phyloP scores from a whole-genome alignment of 805 yeast species.

The Candida xiaguanensis region DNA sequence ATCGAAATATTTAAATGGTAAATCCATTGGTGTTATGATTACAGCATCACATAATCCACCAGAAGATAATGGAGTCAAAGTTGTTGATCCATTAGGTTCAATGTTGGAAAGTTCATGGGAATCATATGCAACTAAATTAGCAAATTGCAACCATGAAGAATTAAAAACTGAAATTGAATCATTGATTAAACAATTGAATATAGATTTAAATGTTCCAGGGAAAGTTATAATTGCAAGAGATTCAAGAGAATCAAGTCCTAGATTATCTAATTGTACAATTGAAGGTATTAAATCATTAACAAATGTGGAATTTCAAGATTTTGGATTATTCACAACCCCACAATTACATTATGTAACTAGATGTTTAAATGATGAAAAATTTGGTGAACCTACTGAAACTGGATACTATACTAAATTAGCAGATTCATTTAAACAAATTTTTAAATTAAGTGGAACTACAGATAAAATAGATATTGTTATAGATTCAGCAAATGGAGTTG shows the following conservation, averaged over 20 bases:
- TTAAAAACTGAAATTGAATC: constrained; percentile 36
- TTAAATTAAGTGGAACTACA: constrained; percentile 18
- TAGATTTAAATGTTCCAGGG: constrained; percentile 43
- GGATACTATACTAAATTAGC: constrained; percentile 71
- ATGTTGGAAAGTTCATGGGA: constrained; percentile 90
- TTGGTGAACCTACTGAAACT: constrained; percentile 58
- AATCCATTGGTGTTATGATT: constrained; percentile 90
- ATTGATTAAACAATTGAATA: constrained; percentile 39
- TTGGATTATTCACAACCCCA: constrained; percentile 84
- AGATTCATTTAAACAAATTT: constrained; percentile 47
- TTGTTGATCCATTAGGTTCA: constrained; percentile 91
- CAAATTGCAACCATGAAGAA: constrained; percentile 57
- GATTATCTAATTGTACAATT: constrained; percentile 52
- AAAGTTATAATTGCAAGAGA: constrained; percentile 75
- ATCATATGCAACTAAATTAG: constrained; percentile 68
- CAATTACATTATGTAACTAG: constrained; percentile 87
- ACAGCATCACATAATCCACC: constrained; percentile 97
- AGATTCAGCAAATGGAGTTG: constrained; percentile 97
- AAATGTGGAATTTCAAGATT: constrained; percentile 44
- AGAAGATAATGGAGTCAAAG: constrained; percentile 82
- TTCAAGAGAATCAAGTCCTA: constrained; percentile 80
- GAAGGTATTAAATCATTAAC: constrained; percentile 57
- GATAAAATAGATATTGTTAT: constrained; percentile 50
- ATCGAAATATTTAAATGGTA: constrained; percentile 64
- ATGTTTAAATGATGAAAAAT: constrained; percentile 59